Conservation (phyloP, 371 early-diverging fungal genomes). For the Catenaria anguillulae region DNA sequence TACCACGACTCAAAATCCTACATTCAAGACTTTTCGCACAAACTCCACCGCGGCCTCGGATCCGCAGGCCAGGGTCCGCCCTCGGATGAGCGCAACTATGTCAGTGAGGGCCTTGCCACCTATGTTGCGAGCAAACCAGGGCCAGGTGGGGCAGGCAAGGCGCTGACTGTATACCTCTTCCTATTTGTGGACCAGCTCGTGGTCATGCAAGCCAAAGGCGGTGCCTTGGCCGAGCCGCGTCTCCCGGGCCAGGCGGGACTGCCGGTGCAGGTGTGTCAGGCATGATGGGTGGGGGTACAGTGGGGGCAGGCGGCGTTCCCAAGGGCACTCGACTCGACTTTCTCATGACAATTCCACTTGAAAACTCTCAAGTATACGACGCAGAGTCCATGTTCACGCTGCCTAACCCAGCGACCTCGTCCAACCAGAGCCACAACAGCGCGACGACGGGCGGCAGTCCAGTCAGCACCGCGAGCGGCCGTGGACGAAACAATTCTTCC, state of each 20-base stretch:
- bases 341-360: background rate
- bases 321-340: background rate
- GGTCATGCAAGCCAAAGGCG: background rate
- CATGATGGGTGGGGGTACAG: background rate
- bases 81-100: background rate
- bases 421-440: background rate
- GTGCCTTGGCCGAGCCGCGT: too few relatives aligned
- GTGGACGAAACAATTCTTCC: too few relatives aligned
- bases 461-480: background rate
- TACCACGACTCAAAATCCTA: constrained; percentile 7
- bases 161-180: background rate
- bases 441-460: background rate
- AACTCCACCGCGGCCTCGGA: background rate
- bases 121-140: background rate
- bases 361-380: background rate
- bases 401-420: background rate
- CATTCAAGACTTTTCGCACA: background rate
- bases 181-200: constrained; percentile 1
- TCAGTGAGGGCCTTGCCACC: background rate
- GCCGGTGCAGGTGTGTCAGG: background rate
- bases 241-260: background rate
- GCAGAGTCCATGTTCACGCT: background rate
- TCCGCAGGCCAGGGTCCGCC: background rate
- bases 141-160: background rate
- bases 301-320: background rate